Evolutionary conservation across 1,284 basidiomycete species (phyloP), one percentile per base, ranked within the genome.

Genomic region (Moniliella sp.): DNA sequence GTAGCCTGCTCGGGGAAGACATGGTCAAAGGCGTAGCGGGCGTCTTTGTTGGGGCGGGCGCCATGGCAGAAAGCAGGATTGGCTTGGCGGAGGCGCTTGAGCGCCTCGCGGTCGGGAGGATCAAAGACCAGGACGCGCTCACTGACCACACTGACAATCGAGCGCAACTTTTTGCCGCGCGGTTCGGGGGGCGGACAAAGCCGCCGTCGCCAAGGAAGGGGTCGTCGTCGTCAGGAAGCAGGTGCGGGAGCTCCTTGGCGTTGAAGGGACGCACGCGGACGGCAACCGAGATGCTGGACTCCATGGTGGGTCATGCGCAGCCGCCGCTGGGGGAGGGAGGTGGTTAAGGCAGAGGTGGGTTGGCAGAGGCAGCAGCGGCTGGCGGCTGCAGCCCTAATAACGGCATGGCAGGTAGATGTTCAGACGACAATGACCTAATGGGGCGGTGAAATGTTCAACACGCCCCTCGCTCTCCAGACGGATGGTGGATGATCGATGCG

Each of bases 181-280:
- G 41, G 45, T 32, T 38, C 10, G 51, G 51, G 3, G 51, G 55
- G 27, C 42, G 46, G 1, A 43, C 46, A 9, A 59, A 44, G 5
- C 54, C 54, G 14, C 56, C 56, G 33, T 59, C 56, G 26, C 56
- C 56, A 11, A 53, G 42, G 26, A 59, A 59, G n/a, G 56, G 55
- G 5, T 42, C 40, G 7, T 43, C 42, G 23, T 56, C 43, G 18
- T 43, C 39, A 4, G 52, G 54, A 4, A 48, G 50, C 2, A 59
- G 42, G 30, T 42, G 43, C 0, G 46, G 36, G 3, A 41, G 40
- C 30, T 59, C 56, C 30, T 48, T 48, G 5, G 42, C 43, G 35
- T 46, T 53, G 32, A 59, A 49, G 15, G 56, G 56, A 12, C 56
- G 39, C n/a, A 57, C 40, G n/a, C 56, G 50, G 21, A 59, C 56